phyloP scores from a whole-genome alignment of 2,329 filamentous ascomycete species.

The Fusarium redolens region DNA sequence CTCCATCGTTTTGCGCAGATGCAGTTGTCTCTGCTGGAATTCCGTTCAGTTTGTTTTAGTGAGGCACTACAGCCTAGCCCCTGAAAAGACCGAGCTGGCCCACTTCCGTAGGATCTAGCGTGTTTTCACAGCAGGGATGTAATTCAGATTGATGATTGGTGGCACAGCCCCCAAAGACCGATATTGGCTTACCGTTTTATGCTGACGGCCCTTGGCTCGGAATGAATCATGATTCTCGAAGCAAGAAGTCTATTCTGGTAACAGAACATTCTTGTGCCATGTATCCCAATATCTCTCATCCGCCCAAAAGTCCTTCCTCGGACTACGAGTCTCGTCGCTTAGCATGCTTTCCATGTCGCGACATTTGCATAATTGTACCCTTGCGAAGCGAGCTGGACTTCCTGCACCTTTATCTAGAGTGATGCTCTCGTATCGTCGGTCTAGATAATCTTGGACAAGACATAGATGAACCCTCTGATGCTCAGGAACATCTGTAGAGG shows the following conservation, averaged over 20 bases:
- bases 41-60: not conserved
- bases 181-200: not conserved
- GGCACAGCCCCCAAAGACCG: not conserved
- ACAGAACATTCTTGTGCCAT: not conserved
- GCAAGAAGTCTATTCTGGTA: not conserved
- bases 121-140: not conserved
- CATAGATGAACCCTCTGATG: not conserved
- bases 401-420: not conserved
- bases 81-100: not conserved
- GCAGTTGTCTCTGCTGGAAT: not conserved
- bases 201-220: not conserved
- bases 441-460: not conserved
- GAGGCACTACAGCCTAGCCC: not conserved
- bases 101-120: not conserved
- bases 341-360: not conserved
- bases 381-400: not conserved
- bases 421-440: not conserved
- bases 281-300: not conserved
- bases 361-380: not conserved
- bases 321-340: not conserved
- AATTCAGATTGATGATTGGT: not conserved
- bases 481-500: not conserved
- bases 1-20: too few relatives aligned
- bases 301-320: not conserved
- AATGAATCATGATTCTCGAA: not conserved